These are phyloP conservation scores for Cladosporium halotolerans DNA, from an alignment of 2,329 filamentous ascomycete species.

Conservation along the genomic window DNA sequence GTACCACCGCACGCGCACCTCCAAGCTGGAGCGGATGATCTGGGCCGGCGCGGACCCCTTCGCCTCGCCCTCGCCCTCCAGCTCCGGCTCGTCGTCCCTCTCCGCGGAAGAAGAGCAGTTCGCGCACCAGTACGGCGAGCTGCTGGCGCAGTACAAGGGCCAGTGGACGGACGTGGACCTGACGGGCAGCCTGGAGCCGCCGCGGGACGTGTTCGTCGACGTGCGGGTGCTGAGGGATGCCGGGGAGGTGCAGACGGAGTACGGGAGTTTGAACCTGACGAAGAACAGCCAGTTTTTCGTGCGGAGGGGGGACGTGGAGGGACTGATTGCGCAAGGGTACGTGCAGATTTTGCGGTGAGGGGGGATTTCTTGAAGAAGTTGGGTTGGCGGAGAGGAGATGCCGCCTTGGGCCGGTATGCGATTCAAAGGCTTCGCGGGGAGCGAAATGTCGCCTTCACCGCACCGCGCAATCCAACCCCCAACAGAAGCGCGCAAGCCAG, in stretches of 20 bases:
- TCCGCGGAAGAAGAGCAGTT: constrained; percentile 97
- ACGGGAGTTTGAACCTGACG: constrained; percentile 93
- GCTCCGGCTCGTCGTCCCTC: constrained; percentile 39
- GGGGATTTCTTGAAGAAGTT: background rate
- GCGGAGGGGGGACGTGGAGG: constrained; percentile 88
- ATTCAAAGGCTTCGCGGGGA: too few relatives aligned
- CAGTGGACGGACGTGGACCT: constrained; percentile 98
- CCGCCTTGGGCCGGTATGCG: too few relatives aligned
- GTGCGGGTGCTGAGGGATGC: constrained; percentile 93
- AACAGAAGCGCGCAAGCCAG: too few relatives aligned
- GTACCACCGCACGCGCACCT: constrained; percentile 83
- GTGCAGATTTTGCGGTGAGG: constrained; percentile 77
- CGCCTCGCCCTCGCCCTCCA: constrained; percentile 44
- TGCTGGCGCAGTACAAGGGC: constrained; percentile 93
- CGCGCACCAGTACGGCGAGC: constrained; percentile 81
- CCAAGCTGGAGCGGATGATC: constrained; percentile 88
- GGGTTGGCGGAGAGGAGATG: too few relatives aligned
- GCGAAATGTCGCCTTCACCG: too few relatives aligned
- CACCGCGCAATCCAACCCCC: too few relatives aligned
- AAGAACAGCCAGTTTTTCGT: constrained; percentile 99
- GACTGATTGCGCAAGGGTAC: constrained; percentile 89
- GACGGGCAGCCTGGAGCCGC: constrained; percentile 87
- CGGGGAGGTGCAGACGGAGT: constrained; percentile 98
- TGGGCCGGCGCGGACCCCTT: constrained; percentile 84
- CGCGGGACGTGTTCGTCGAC: constrained; percentile 93